These are phyloP conservation scores for Lagenidium giganteum DNA, from an alignment of 352 stramenopile genomes.

Conservation along the genomic window DNA sequence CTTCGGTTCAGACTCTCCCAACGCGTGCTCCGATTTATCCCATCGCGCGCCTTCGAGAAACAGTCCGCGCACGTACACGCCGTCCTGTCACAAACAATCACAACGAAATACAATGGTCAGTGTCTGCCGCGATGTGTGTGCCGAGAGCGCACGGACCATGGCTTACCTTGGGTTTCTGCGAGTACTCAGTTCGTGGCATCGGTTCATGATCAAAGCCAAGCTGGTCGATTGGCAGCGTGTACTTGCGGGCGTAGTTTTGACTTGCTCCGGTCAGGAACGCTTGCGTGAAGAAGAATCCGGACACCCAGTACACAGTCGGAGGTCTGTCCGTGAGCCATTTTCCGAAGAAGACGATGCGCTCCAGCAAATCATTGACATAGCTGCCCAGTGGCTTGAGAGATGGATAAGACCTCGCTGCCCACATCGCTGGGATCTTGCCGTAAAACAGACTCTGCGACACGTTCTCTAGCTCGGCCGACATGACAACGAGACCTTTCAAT, in stretches of 20 bases:
- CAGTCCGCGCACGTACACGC: slow-evolving; percentile 84
- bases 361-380: slow-evolving; percentile 90
- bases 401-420: slow-evolving; percentile 89
- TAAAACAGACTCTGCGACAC: slow-evolving; percentile 90
- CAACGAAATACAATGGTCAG: slow-evolving; percentile 8
- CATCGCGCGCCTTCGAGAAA: slow-evolving; percentile 89
- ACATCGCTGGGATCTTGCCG: slow-evolving; percentile 89
- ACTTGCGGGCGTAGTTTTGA: slow-evolving; percentile 92
- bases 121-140: too few species aligned
- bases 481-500: slow-evolving; percentile 91
- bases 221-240: slow-evolving; percentile 90
- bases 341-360: slow-evolving; percentile 88
- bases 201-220: slow-evolving; percentile 77
- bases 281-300: slow-evolving; percentile 96
- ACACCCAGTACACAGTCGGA: slow-evolving; percentile 92
- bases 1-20: slow-evolving; percentile 85
- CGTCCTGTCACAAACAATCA: too few species aligned
- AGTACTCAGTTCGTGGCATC: slow-evolving; percentile 74
- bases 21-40: slow-evolving; percentile 57
- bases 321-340: slow-evolving; percentile 87
- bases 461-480: slow-evolving; percentile 92
- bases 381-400: slow-evolving; percentile 90
- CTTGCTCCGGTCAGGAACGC: slow-evolving; percentile 93
- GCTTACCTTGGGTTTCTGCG: slow-evolving; percentile 54
- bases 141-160: too few species aligned